Conservation (phyloP, 2,329 filamentous ascomycete genomes). For the Penicillium sp. region DNA sequence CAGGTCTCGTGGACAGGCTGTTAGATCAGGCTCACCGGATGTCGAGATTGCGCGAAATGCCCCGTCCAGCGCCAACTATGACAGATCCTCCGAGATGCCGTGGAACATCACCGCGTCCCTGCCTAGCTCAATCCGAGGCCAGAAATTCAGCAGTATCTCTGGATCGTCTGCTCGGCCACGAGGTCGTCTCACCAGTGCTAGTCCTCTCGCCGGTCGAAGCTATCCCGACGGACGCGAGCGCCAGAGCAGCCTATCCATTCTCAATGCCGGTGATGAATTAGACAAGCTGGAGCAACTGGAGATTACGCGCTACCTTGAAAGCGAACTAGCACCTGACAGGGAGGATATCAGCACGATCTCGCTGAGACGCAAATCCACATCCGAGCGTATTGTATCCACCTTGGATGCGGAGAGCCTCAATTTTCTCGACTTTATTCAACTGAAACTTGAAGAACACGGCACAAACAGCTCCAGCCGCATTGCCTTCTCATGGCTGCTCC, state of each 20-base stretch:
- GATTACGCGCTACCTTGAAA: constrained; percentile 29
- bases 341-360: constrained; percentile 37
- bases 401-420: constrained; percentile 57
- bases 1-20: constrained; percentile 36
- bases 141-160: constrained; percentile 31
- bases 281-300: constrained; percentile 19
- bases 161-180: constrained; percentile 38
- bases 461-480: constrained; percentile 33
- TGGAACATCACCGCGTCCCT: constrained; percentile 59
- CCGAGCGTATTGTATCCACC: constrained; percentile 30
- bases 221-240: constrained; percentile 25
- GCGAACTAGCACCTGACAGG: constrained; percentile 23
- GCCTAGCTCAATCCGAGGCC: constrained; percentile 47
- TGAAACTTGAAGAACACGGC: constrained; percentile 31
- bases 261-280: constrained; percentile 17
- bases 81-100: constrained; percentile 60
- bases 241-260: constrained; percentile 19
- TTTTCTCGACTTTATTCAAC: constrained; percentile 56
- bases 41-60: constrained; percentile 67
- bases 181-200: constrained; percentile 53
- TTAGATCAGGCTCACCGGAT: constrained; percentile 37
- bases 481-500: constrained; percentile 63
- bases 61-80: constrained; percentile 60
- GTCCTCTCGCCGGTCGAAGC: constrained; percentile 54
- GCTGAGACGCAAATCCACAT: constrained; percentile 20